These are phyloP conservation scores for Elaeis oleifera DNA, from an alignment of 202 grass and related monocot species.

Conservation along the genomic window DNA sequence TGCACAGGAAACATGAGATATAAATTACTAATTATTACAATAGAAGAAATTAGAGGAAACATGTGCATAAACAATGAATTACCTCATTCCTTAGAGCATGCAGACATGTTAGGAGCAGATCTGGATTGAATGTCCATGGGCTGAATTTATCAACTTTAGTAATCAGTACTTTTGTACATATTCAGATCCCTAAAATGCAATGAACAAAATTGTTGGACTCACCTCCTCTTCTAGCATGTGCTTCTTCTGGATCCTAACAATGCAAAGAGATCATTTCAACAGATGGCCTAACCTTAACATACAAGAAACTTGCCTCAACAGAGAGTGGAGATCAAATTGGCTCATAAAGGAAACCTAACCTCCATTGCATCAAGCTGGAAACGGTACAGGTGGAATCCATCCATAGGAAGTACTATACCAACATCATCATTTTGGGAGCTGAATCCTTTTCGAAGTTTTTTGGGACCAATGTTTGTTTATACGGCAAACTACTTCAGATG, in stretches of 20 bases:
- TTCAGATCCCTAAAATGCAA: background rate
- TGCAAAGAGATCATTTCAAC: slow-evolving; percentile 5
- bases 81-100: slow-evolving; percentile 63
- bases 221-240: slow-evolving; percentile 99
- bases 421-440: slow-evolving; percentile 33
- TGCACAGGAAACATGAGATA: slow-evolving; percentile 5
- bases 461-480: slow-evolving; percentile 61
- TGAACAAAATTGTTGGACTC: slow-evolving; percentile 22
- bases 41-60: slow-evolving; percentile 3
- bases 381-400: slow-evolving; percentile 93
- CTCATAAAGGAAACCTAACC: slow-evolving; percentile 30
- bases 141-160: slow-evolving; percentile 36
- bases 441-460: slow-evolving; percentile 22
- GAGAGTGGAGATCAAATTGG: background rate
- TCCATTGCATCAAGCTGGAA: slow-evolving; percentile 85
- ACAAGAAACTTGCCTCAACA: background rate
- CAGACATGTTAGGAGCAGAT: slow-evolving; percentile 66
- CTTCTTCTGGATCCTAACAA: slow-evolving; percentile 84
- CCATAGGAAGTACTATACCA: slow-evolving; percentile 80
- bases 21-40: slow-evolving; percentile 18
- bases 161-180: slow-evolving; percentile 28
- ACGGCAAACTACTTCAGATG: slow-evolving; percentile 59
- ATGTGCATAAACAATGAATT: slow-evolving; percentile 20
- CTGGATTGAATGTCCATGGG: slow-evolving; percentile 72
- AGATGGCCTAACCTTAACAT: background rate